Evolutionary conservation across 2,329 filamentous ascomycete species (phyloP), one percentile per base, ranked within the genome.

Genomic region (Coniochaeta prunicola): DNA sequence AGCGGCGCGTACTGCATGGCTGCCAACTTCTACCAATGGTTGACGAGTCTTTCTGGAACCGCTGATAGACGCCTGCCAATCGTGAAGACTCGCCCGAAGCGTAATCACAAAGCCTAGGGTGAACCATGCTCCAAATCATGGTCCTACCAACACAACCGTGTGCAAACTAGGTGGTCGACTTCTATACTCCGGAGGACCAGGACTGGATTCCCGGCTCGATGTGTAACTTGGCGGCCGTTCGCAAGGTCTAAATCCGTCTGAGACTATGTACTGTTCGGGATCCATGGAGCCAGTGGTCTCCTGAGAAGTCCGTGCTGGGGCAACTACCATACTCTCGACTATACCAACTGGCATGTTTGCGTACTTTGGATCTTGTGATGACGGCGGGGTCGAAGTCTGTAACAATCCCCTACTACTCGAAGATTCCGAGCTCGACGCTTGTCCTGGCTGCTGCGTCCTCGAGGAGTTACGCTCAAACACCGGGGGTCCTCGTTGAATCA

Each of bases 151-250:
- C 13, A 50, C 45, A 21, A 50, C 45, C 12, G 45, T 50, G 48
- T 60, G 59, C n/a, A 66, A 56, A 56, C 65, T 67, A 12, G 65
- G 61, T 30, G 65, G 64, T 55, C 64, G 58, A 56, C 65, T 67
- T 33, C 62, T 62, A 26, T 60, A 60, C 24, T 48, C 53, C n/a
- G 58, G 40, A 36, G 54, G 53, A 15, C 53, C 33, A 2, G 17
- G 28, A 55, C 53, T 55, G 30, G 30, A 33, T 28, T 33, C 30
- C 6, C 53, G 53, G 10, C 53, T 55, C n/a, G 53, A 55, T 1
- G 21, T 26, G 30, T 55, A 55, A n/a, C 28, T 36, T n/a, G 53
- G 53, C 10, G 53, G 30, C 4, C 60, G 40, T 26, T 63, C 61
- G 1, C 59, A 59, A 4, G 64, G 59, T 17, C 61, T 61, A 58